Base-by-base conservation (phyloP, 2,329 filamentous ascomycete species). In the Pseudocercospora vitis region DNA sequence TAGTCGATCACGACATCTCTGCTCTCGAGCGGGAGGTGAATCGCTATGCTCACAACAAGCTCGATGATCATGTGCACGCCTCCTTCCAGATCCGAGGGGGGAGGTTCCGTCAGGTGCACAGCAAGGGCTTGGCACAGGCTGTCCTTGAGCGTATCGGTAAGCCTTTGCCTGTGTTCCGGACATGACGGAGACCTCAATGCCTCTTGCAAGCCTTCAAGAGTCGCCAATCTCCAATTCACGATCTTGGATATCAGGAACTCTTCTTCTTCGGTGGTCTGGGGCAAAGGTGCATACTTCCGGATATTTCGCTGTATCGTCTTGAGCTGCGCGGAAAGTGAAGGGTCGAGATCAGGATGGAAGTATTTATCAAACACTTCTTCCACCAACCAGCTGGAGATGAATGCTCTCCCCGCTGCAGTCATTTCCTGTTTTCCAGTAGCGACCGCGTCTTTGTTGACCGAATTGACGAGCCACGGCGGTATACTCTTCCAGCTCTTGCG, bases 361-460 rank as follows among this genome's bases (percentile, higher is more conserved):
- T 88, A 91, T 50, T 86, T 86, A 70, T 95, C 86, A 70, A 97
- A 95, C 37, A 97, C 82, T 67, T 95, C 89, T 42, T 96, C 89
- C 19, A 92, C 85, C 4, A 99, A 76, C 90, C 92, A 99, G 56
- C 86, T 83, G 23, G 88, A 88, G 63, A 99, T 91, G 60, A 91
- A 84, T 9, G 92, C 91, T 50, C 92, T 84, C 12, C 94, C 94
- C 19, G 95, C 87, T 4, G 91, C 91, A 5, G 91, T 97, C 94
- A 99, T 99, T 72, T 99, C 94, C 71, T 96, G 91, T 68, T 91
- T 95, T 57, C 91, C 94, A 7, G 87, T 90, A 64, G 86, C 83
- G 50, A 95, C 79, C 0, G 91, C 92, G 65, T 95, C 91, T 48
- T 87, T 80, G 70, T 92, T 96, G 60, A 95, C 88, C 50, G 85